These are phyloP conservation scores for Maudiozyma barnettii DNA, from an alignment of 805 yeast species.

Conservation along the genomic window DNA sequence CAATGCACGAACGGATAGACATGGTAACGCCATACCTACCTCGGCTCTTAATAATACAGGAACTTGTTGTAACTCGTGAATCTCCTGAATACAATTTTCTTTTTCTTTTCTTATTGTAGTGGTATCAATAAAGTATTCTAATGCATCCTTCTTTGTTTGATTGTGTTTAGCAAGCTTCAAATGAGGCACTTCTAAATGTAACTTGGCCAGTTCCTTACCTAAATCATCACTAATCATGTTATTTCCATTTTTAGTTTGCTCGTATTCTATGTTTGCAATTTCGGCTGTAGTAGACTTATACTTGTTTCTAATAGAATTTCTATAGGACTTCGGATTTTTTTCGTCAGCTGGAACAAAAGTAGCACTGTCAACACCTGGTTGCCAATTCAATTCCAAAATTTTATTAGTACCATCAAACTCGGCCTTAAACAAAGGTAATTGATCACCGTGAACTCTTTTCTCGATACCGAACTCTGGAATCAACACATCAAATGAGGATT, in stretches of 20 bases:
- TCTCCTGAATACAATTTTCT: slow-evolving; percentile 64
- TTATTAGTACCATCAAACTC: slow-evolving; percentile 70
- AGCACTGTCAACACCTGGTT: slow-evolving; percentile 83
- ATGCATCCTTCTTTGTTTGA: slow-evolving; percentile 36
- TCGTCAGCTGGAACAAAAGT: slow-evolving; percentile 89
- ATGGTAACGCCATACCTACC: slow-evolving; percentile 91
- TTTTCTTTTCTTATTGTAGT: slow-evolving; percentile 55
- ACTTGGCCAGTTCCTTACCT: slow-evolving; percentile 37
- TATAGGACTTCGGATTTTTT: slow-evolving; percentile 61
- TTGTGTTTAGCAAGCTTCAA: slow-evolving; percentile 24
- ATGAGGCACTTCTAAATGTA: slow-evolving; percentile 45
- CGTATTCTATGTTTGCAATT: slow-evolving; percentile 47
- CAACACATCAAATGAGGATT: slow-evolving; percentile 88
- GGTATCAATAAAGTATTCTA: slow-evolving; percentile 38
- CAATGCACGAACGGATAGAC: slow-evolving; percentile 81
- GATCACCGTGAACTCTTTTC: slow-evolving; percentile 95
- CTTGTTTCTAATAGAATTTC: slow-evolving; percentile 70
- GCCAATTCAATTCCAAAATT: slow-evolving; percentile 82
- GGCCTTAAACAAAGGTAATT: slow-evolving; percentile 83
- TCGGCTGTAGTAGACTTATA: slow-evolving; percentile 61
- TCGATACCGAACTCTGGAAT: slow-evolving; percentile 92
- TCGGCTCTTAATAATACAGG: slow-evolving; percentile 86
- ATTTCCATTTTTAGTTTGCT: slow-evolving; percentile 18
- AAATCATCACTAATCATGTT: slow-evolving; percentile 34
- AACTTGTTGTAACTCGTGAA: slow-evolving; percentile 63